A percentile compares a stretch with the other conserved stretches of the same genome.
These are phyloP conservation scores for Microsporum audouinii DNA, from an alignment of 2,329 filamentous ascomycete genomes.

Conservation along the genomic window DNA sequence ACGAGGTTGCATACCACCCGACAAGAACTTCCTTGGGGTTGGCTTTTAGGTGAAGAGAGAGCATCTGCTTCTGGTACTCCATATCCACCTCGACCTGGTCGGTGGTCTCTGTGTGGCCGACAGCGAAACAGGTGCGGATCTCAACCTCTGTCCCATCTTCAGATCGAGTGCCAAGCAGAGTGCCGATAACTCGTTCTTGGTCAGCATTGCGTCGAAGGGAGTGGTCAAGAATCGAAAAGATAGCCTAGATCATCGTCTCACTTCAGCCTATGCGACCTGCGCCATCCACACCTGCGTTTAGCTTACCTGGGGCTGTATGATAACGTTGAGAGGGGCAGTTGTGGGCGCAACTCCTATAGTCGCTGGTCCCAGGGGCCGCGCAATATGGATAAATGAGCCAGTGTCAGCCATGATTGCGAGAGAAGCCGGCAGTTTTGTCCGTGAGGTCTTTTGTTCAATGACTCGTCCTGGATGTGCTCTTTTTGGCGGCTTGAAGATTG, in stretches of 20 bases:
- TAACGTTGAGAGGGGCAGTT: slow-evolving; percentile 83
- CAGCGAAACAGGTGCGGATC: slow-evolving; percentile 92
- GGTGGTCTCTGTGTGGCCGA: slow-evolving; percentile 94
- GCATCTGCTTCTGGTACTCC: slow-evolving; percentile 99
- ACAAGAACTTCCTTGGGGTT: slow-evolving; percentile 88
- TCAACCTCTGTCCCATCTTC: slow-evolving; percentile 96
- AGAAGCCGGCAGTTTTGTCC: background rate
- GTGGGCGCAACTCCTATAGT: slow-evolving; percentile 68
- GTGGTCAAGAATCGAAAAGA: slow-evolving; percentile 70
- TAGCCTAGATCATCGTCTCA: slow-evolving; percentile 35
- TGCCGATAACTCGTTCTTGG: slow-evolving; percentile 92
- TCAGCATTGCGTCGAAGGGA: slow-evolving; percentile 83
- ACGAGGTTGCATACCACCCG: slow-evolving; percentile 96
- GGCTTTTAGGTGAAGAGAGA: slow-evolving; percentile 84
- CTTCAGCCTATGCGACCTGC: background rate
- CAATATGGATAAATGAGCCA: slow-evolving; percentile 87
- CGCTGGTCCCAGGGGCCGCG: slow-evolving; percentile 77
- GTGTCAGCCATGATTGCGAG: slow-evolving; percentile 56
- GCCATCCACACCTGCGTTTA: background rate
- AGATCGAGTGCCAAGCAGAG: slow-evolving; percentile 79
- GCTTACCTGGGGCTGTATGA: slow-evolving; percentile 85
- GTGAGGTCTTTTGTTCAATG: background rate
- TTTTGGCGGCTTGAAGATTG: no score
- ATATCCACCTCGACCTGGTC: slow-evolving; percentile 99
- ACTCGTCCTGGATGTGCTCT: no score